Base-by-base conservation (phyloP, 768 basidiomycete genomes). In the Tylopilus sp. region DNA sequence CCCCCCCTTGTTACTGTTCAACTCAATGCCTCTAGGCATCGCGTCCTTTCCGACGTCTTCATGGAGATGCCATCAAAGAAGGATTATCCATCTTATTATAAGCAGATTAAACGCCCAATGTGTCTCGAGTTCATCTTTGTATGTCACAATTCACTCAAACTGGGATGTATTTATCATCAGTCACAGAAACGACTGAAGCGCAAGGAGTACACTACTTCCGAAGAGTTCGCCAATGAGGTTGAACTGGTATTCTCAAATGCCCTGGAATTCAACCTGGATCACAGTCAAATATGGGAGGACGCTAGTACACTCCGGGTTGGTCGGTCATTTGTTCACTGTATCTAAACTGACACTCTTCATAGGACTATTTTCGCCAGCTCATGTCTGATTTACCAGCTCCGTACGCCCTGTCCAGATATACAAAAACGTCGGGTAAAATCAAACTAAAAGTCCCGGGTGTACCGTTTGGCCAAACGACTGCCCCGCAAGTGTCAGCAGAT, bases 201-300 rank as follows among this genome's bases (percentile, higher is more conserved):
- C 50, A 88, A 91, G 64, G 85, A 88, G 57, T 98, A 95, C 64
- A 61, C 65, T 20, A 79, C 75, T 2, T 71, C 80, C 6, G 73
- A 78, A 4, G 85, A 87, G 22, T 95, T 95, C 62, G 85, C 86
- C 40, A 81, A 80, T 9, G 95, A 98, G 52, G 86, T 95, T 13
- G 91, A 94, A 60, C 78, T 94, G 38, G 87, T 98, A 22, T 95
- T 94, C 70, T 79, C 82, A 7, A 98, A 98, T 65, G 95, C 93
- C 10, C 75, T 91, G 66, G 70, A 79, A 51, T 98, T 94, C 71
- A 98, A 98, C 59, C 83, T 81, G 62, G 93, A 95, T 25, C 83
- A 87, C 62, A 90, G 86, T 23, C 78, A 70, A 49, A 88, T 93
- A 25, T 92, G 88, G 85, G 82, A 88, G 58, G 88, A 91, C 59